Conservation (phyloP, 768 basidiomycete species). For the Melanogaster broomeanus region DNA sequence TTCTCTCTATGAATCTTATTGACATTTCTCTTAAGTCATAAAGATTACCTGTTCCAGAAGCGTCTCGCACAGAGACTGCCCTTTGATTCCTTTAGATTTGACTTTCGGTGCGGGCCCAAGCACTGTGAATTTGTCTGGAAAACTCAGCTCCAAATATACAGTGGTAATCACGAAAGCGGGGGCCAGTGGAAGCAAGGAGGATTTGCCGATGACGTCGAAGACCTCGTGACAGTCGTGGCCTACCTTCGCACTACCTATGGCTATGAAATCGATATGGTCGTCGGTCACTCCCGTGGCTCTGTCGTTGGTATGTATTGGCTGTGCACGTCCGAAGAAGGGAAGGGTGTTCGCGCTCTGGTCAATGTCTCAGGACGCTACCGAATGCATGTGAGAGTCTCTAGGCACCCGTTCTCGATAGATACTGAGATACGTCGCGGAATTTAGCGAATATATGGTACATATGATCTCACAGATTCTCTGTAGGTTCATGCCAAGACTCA, state of each 20-base stretch:
- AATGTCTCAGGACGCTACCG: constrained; percentile 79
- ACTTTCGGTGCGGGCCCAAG: constrained; percentile 66
- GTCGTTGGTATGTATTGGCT: constrained; percentile 71
- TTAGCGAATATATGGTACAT: constrained; percentile 33
- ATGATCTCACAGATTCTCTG: neutral
- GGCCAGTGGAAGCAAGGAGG: constrained; percentile 66
- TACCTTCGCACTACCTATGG: constrained; percentile 60
- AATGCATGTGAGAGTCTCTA: constrained; percentile 63
- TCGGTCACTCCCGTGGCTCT: constrained; percentile 80
- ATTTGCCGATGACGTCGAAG: constrained; percentile 60
- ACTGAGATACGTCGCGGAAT: constrained; percentile 4
- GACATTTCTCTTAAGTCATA: constrained; percentile 56
- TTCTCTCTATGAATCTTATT: neutral
- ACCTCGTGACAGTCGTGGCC: constrained; percentile 64
- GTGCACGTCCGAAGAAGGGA: constrained; percentile 60
- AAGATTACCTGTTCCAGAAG: constrained; percentile 83
- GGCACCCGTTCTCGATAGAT: neutral
- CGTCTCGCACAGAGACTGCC: constrained; percentile 64
- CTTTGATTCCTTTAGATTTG: constrained; percentile 82
- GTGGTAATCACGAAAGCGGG: constrained; percentile 77
- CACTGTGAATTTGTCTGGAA: constrained; percentile 1
- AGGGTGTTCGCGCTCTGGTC: constrained; percentile 58
- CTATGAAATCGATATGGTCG: constrained; percentile 67
- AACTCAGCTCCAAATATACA: constrained; percentile 27
- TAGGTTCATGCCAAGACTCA: constrained; percentile 1